These are phyloP conservation scores for Aspergillus sp. DNA, from an alignment of 2,329 filamentous ascomycete genomes.

Conservation along the genomic window DNA sequence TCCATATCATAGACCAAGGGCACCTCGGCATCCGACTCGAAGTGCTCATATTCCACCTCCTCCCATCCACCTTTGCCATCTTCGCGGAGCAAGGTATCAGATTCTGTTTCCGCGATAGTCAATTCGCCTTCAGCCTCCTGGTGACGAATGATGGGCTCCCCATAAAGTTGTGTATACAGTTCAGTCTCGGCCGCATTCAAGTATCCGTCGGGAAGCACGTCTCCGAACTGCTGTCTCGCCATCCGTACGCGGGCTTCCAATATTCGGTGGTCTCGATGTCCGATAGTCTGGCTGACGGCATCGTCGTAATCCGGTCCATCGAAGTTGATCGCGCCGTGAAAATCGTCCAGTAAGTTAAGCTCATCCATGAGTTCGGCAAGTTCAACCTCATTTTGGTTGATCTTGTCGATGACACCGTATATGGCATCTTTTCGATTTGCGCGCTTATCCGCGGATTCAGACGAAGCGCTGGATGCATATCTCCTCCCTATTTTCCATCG, in stretches of 20 bases:
- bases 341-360: constrained; percentile 29
- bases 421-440: constrained; percentile 29
- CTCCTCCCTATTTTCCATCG: constrained; percentile 18
- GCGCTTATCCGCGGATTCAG: constrained; percentile 14
- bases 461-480: constrained; percentile 21
- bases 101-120: constrained; percentile 30
- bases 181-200: constrained; percentile 68
- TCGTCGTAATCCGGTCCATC: constrained; percentile 28
- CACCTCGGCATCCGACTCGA: constrained; percentile 20
- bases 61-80: constrained; percentile 39
- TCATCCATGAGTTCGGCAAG: constrained; percentile 36
- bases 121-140: constrained; percentile 23
- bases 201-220: constrained; percentile 70
- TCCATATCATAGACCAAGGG: constrained; percentile 33
- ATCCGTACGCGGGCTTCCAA: constrained; percentile 56
- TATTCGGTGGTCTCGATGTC: constrained; percentile 30
- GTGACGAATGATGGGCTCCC: constrained; percentile 57
- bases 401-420: constrained; percentile 37
- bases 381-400: constrained; percentile 35
- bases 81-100: constrained; percentile 36
- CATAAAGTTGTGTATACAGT: constrained; percentile 79
- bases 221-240: constrained; percentile 72
- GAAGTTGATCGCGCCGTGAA: constrained; percentile 20
- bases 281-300: constrained; percentile 28
- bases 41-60: constrained; percentile 28